Evolutionary conservation across 2,329 filamentous ascomycete species (phyloP).

Genomic region (Thyridium curvatum): DNA sequence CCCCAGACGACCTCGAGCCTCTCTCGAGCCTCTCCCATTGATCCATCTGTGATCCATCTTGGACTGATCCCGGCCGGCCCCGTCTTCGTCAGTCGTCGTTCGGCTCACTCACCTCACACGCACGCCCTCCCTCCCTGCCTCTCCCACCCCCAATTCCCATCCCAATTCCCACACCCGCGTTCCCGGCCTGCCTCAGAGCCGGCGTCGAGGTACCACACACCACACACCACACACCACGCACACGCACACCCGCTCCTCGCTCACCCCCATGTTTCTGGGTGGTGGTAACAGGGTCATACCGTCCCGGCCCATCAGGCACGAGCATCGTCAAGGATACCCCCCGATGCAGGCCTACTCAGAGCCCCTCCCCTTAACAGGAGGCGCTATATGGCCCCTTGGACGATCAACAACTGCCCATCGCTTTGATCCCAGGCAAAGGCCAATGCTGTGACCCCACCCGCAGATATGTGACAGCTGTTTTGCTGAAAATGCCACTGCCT

Average conservation of each 20-base stretch:
- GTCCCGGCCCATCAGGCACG: slow-evolving; percentile 9
- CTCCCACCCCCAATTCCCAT: too few relatives aligned
- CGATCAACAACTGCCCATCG: slow-evolving; percentile 17
- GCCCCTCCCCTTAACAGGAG: slow-evolving; percentile 31
- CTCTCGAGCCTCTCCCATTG: too few relatives aligned
- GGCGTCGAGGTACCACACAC: slow-evolving; percentile 8
- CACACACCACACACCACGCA: slow-evolving; percentile 5
- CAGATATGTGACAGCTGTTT: slow-evolving; percentile 49
- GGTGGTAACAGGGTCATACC: slow-evolving; percentile 13
- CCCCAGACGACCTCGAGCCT: too few relatives aligned
- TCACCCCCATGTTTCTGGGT: slow-evolving; percentile 12
- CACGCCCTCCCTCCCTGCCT: too few relatives aligned
- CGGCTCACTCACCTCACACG: too few relatives aligned
- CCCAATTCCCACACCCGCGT: slow-evolving; percentile 17
- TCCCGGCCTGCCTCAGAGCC: slow-evolving; percentile 9
- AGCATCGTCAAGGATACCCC: slow-evolving; percentile 20
- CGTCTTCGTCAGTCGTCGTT: too few relatives aligned
- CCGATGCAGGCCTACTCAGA: slow-evolving; percentile 32
- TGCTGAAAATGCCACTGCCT: slow-evolving; percentile 30
- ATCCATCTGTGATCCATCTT: too few relatives aligned
- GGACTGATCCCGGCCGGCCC: too few relatives aligned
- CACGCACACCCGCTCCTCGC: too few relatives aligned
- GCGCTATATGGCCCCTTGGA: slow-evolving; percentile 31
- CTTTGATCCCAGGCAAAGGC: slow-evolving; percentile 31
- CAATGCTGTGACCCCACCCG: slow-evolving; percentile 36